These are phyloP conservation scores for Chaetoceros muelleri DNA, from an alignment of 108 stramenopile species.

Conservation along the genomic window DNA sequence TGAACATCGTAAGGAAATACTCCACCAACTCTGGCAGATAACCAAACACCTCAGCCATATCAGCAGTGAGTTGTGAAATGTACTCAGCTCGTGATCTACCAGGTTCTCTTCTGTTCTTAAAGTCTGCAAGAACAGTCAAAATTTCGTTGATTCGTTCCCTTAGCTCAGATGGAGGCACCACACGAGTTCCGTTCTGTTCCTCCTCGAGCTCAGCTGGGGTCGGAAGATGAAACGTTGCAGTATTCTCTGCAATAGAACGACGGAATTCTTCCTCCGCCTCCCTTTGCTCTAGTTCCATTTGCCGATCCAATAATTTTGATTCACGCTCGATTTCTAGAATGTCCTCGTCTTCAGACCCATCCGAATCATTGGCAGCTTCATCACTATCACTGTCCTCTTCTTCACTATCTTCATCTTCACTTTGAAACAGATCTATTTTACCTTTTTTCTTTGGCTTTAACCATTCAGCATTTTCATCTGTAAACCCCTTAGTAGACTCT, in stretches of 20 bases:
- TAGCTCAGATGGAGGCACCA: constrained; percentile 84
- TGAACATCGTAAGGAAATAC: constrained; percentile 91
- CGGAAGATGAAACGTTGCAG: constrained; percentile 73
- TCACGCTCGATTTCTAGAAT: constrained; percentile 66
- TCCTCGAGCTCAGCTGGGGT: constrained; percentile 66
- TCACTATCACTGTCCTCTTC: constrained; percentile 30
- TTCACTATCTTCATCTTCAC: constrained; percentile 59
- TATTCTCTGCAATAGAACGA: constrained; percentile 65
- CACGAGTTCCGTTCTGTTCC: constrained; percentile 83
- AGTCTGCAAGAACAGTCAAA: constrained; percentile 85
- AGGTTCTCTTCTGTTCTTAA: constrained; percentile 77
- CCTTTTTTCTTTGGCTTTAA: constrained; percentile 48
- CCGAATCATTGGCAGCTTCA: constrained; percentile 22
- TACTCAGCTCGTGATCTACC: constrained; percentile 87
- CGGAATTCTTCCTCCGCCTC: constrained; percentile 76
- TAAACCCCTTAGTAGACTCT: constrained; percentile 18
- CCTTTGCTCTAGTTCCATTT: constrained; percentile 50
- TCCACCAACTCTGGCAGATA: constrained; percentile 94
- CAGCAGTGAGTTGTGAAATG: constrained; percentile 77
- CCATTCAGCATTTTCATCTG: constrained; percentile 76
- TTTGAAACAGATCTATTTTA: constrained; percentile 36
- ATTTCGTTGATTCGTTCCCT: constrained; percentile 86
- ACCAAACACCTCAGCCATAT: constrained; percentile 91
- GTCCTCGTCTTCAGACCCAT: constrained; percentile 58
- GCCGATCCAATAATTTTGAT: constrained; percentile 54